phyloP scores from a whole-genome alignment of 768 basidiomycete genomes.

The Rhizopogon salebrosus region DNA sequence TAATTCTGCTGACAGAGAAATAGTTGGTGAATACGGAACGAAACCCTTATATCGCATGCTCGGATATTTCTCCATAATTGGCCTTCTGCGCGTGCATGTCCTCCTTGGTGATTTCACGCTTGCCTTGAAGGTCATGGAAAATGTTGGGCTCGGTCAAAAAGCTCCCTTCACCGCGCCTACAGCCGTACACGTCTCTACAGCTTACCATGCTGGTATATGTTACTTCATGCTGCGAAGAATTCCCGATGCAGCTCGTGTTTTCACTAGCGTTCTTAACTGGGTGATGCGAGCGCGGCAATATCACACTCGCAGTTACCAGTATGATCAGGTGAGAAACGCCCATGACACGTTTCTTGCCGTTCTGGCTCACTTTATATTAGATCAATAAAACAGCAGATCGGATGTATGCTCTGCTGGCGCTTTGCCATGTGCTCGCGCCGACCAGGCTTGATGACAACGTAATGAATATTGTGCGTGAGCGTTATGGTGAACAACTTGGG shows the following conservation, averaged over 20 bases:
- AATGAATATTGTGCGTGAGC: slow-evolving; percentile 87
- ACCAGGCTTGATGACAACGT: slow-evolving; percentile 93
- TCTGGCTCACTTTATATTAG: slow-evolving; percentile 32
- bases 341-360: background rate
- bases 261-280: slow-evolving; percentile 91
- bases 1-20: slow-evolving; percentile 45
- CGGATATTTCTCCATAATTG: slow-evolving; percentile 95
- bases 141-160: slow-evolving; percentile 89
- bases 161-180: slow-evolving; percentile 92
- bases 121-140: slow-evolving; percentile 91
- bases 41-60: slow-evolving; percentile 90
- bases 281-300: slow-evolving; percentile 95
- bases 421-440: slow-evolving; percentile 90
- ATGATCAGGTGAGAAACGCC: slow-evolving; percentile 67
- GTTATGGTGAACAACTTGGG: slow-evolving; percentile 85
- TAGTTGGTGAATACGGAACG: slow-evolving; percentile 88
- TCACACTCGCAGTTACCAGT: slow-evolving; percentile 94
- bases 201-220: slow-evolving; percentile 96
- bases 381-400: slow-evolving; percentile 97
- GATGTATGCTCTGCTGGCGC: slow-evolving; percentile 94
- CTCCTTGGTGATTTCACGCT: slow-evolving; percentile 94
- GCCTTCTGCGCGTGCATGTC: slow-evolving; percentile 91
- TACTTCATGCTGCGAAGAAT: slow-evolving; percentile 94
- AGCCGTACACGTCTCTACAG: slow-evolving; percentile 92
- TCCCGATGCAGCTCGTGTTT: slow-evolving; percentile 91